Evolutionary conservation across 2,329 filamentous ascomycete species (phyloP).

Genomic region (Diaporthe citri): DNA sequence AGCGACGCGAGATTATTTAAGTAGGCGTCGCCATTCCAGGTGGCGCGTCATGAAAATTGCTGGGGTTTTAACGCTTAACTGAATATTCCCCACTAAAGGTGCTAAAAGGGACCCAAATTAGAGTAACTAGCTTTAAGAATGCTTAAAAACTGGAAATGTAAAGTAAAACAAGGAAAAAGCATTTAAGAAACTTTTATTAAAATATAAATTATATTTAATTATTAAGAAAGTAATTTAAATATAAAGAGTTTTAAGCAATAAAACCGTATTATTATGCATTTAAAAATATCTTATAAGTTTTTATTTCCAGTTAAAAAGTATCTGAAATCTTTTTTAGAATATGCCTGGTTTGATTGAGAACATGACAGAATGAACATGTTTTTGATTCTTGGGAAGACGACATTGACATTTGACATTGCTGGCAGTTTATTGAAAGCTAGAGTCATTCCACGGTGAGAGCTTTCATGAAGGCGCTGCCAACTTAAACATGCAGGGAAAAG

Average conservation of each 20-base stretch:
- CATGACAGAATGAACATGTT: neutral
- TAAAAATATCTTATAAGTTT: neutral
- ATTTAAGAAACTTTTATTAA: no score
- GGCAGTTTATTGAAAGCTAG: neutral
- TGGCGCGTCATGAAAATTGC: slow-evolving; percentile 1
- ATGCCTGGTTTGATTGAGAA: neutral
- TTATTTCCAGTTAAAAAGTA: neutral
- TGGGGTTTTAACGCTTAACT: neutral
- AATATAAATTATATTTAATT: no score
- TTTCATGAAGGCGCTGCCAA: neutral
- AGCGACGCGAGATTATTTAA: slow-evolving; percentile 13
- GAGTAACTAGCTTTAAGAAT: neutral
- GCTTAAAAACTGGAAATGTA: no score
- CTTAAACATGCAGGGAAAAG: neutral
- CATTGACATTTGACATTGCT: neutral
- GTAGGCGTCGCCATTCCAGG: neutral
- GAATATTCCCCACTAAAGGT: neutral
- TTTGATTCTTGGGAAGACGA: neutral
- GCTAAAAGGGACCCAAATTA: neutral
- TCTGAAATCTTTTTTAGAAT: neutral
- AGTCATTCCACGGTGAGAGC: neutral
- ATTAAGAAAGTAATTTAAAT: neutral
- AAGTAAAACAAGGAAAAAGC: no score
- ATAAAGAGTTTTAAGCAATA: neutral
- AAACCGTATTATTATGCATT: neutral